Percentiles rank a stretch among this genome's conserved stretches.
phyloP scores from a whole-genome alignment of 2,329 filamentous ascomycete genomes.

The Aspergillus fumigatiaffinis region DNA sequence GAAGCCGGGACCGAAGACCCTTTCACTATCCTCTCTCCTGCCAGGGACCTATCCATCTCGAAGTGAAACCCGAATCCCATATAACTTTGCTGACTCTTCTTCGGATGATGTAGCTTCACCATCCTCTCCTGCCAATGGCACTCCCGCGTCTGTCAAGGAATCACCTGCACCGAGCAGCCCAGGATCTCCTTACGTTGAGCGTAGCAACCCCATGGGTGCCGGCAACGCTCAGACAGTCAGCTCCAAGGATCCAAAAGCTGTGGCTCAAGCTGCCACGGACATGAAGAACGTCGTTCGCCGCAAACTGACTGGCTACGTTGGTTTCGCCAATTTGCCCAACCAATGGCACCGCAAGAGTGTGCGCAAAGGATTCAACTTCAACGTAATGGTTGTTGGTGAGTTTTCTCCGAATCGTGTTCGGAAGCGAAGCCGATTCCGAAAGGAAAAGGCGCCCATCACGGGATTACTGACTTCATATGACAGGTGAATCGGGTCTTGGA shows the following conservation, averaged over 20 bases:
- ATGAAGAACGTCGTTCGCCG: conserved; percentile 95
- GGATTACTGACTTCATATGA: not conserved
- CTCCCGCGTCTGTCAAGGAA: conserved; percentile 28
- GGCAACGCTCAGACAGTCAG: conserved; percentile 56
- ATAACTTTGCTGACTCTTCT: conserved; percentile 20
- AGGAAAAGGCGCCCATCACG: not conserved
- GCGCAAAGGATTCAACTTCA: conserved; percentile 99
- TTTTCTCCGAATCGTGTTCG: conserved; percentile 24
- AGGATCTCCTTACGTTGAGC: conserved; percentile 54
- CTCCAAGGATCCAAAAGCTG: conserved; percentile 61
- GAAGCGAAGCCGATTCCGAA: not conserved
- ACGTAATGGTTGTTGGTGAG: conserved; percentile 99
- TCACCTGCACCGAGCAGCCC: conserved; percentile 48
- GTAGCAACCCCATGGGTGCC: conserved; percentile 55
- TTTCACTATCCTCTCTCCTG: conserved; percentile 9
- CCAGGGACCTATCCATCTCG: conserved; percentile 9
- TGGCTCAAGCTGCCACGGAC: conserved; percentile 57
- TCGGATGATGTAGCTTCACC: conserved; percentile 29
- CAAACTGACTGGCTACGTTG: conserved; percentile 97
- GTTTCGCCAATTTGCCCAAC: conserved; percentile 97
- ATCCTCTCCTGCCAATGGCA: conserved; percentile 28
- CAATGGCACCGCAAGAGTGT: conserved; percentile 99
- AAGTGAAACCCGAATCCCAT: conserved; percentile 9
- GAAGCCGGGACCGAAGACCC: conserved; percentile 12
- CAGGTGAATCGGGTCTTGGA: conserved; percentile 97